Percentiles rank a stretch among this genome's conserved stretches.
Evolutionary conservation across 192 early-diverging fungal genomes (phyloP).

Genomic region (Glomus cerebriforme): DNA sequence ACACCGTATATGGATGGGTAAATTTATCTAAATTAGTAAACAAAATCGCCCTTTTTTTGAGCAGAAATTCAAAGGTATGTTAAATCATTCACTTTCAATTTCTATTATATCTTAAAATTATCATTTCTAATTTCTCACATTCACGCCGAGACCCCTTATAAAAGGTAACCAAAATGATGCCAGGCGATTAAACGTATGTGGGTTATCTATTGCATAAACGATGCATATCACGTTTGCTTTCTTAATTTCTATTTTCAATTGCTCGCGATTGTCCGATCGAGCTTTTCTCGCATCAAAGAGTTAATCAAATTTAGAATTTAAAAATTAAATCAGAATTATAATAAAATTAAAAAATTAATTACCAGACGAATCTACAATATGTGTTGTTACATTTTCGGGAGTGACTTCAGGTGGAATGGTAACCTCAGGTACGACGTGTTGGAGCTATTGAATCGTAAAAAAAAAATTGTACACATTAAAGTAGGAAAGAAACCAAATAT

Average conservation of each 20-base stretch:
- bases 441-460: slow-evolving; percentile 61
- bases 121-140: slow-evolving; percentile 54
- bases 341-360: slow-evolving; percentile 21
- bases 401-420: slow-evolving; percentile 99
- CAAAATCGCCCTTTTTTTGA: background rate
- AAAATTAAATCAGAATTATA: background rate
- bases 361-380: slow-evolving; percentile 98
- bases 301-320: background rate
- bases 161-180: slow-evolving; percentile 92
- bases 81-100: background rate
- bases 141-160: slow-evolving; percentile 88
- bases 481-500: background rate
- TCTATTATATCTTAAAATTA: background rate
- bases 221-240: slow-evolving; percentile 99
- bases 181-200: slow-evolving; percentile 82
- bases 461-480: background rate
- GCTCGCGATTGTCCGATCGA: slow-evolving; percentile 84
- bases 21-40: slow-evolving; percentile 6
- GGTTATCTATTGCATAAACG: slow-evolving; percentile 90
- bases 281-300: slow-evolving; percentile 49
- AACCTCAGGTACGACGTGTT: slow-evolving; percentile 99
- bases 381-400: slow-evolving; percentile 93
- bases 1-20: background rate
- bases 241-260: slow-evolving; percentile 89
- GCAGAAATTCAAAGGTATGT: slow-evolving; percentile 17